These are phyloP conservation scores for Aaosphaeria pasadenensis DNA, from an alignment of 2,329 filamentous ascomycete genomes.

Conservation along the genomic window DNA sequence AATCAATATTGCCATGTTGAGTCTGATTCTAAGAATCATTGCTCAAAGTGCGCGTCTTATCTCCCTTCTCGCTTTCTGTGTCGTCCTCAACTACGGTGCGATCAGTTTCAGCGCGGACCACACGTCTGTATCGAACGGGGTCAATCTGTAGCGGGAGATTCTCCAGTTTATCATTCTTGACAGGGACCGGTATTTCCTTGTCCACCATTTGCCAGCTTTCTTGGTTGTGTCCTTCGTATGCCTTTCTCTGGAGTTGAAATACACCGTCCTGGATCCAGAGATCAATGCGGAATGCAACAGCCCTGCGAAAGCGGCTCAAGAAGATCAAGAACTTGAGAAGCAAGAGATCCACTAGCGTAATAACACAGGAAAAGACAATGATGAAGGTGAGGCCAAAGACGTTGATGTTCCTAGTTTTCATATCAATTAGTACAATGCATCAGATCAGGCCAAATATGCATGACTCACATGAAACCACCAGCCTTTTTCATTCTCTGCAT, in stretches of 20 bases:
- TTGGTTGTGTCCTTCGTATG: constrained; percentile 2
- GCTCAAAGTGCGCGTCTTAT: no score
- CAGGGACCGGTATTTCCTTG: constrained; percentile 3
- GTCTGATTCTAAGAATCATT: no score
- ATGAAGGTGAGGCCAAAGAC: constrained; percentile 8
- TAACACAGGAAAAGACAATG: constrained; percentile 1
- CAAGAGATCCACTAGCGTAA: constrained; percentile 3
- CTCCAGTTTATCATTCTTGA: not conserved
- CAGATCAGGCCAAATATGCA: not conserved
- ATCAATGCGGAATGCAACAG: constrained; percentile 2
- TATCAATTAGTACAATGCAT: not conserved
- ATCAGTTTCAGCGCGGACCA: not conserved
- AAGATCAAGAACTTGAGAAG: constrained; percentile 7
- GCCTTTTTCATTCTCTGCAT: constrained; percentile 8
- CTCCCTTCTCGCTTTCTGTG: no score
- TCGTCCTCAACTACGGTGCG: no score
- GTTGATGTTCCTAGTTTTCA: constrained; percentile 8
- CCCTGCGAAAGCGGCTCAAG: constrained; percentile 2
- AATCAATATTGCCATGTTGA: no score
- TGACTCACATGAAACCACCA: constrained; percentile 13
- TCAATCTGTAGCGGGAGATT: constrained; percentile 1
- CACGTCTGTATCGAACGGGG: not conserved
- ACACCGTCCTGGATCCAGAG: constrained; percentile 10
- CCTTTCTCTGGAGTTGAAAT: constrained; percentile 9
- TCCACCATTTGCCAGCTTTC: constrained; percentile 2